Evolutionary conservation across 164 flowering plant genomes (phyloP).

Genomic region (Amborella trichopoda): DNA sequence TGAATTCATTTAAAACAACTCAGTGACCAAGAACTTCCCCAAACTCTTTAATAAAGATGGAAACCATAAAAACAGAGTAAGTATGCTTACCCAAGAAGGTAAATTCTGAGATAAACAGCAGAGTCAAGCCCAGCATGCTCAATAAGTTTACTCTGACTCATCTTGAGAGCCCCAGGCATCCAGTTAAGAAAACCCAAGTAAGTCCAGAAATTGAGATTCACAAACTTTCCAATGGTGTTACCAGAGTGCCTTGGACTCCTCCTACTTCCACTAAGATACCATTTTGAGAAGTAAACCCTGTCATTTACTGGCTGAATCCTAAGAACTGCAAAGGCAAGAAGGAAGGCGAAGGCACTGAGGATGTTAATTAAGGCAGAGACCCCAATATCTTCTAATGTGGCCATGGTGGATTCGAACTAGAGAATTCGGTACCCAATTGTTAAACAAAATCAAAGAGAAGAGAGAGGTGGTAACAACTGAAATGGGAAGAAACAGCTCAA

Average conservation of each 20-base stretch:
- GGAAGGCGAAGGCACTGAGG: constrained; percentile 55
- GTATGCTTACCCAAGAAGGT: constrained; percentile 66
- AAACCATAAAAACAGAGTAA: background rate
- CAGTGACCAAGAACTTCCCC: background rate
- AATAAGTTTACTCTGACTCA: constrained; percentile 65
- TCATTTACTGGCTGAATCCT: constrained; percentile 87
- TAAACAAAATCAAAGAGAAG: too few relatives aligned
- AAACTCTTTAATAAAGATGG: background rate
- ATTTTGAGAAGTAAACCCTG: constrained; percentile 93
- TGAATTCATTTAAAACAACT: background rate
- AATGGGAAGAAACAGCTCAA: too few relatives aligned
- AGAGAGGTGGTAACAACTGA: too few relatives aligned
- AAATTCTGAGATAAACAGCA: constrained; percentile 80
- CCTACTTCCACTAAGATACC: constrained; percentile 68
- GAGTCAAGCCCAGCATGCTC: constrained; percentile 92
- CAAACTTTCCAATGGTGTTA: constrained; percentile 53
- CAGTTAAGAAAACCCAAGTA: constrained; percentile 82
- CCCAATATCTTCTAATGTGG: constrained; percentile 70
- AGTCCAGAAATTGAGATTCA: constrained; percentile 58
- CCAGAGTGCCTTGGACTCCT: constrained; percentile 36
- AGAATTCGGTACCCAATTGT: too few relatives aligned
- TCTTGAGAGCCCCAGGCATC: constrained; percentile 86
- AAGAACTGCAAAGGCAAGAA: constrained; percentile 77
- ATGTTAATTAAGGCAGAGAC: constrained; percentile 85
- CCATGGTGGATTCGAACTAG: too few relatives aligned